phyloP scores from a whole-genome alignment of 148 eudicot genomes.

The Agrostemma githago region DNA sequence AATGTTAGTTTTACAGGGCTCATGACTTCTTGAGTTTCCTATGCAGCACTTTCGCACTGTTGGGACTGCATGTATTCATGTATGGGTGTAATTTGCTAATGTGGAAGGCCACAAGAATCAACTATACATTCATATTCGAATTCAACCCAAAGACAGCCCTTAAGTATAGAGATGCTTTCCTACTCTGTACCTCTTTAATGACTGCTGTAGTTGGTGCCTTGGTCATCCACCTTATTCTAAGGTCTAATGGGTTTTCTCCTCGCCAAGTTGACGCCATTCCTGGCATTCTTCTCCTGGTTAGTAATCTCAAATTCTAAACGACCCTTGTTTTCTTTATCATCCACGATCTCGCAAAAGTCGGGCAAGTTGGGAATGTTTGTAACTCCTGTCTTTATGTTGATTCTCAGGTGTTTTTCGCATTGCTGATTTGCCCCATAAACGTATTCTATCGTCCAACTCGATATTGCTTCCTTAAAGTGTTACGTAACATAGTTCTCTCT shows the following conservation, averaged over 20 bases:
- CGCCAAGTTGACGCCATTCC: slow-evolving; percentile 66
- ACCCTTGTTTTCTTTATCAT: neutral
- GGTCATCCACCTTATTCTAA: slow-evolving; percentile 71
- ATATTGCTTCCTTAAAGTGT: slow-evolving; percentile 62
- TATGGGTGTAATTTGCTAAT: slow-evolving; percentile 87
- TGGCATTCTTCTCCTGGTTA: slow-evolving; percentile 72
- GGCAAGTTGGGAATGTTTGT: neutral
- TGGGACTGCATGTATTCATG: slow-evolving; percentile 86
- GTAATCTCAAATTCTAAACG: slow-evolving; percentile 11
- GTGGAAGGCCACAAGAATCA: slow-evolving; percentile 87
- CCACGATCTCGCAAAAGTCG: too few species aligned
- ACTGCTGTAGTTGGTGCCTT: slow-evolving; percentile 79
- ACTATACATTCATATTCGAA: slow-evolving; percentile 86
- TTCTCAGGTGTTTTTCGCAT: slow-evolving; percentile 41
- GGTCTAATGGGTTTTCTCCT: slow-evolving; percentile 55
- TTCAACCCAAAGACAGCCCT: slow-evolving; percentile 68
- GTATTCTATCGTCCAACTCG: slow-evolving; percentile 73
- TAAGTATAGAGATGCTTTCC: slow-evolving; percentile 82
- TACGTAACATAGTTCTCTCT: slow-evolving; percentile 84
- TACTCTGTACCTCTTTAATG: slow-evolving; percentile 78
- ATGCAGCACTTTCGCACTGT: slow-evolving; percentile 88
- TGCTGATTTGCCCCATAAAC: slow-evolving; percentile 75
- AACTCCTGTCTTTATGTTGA: neutral
- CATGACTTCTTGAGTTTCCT: neutral
- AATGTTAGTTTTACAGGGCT: neutral